Conservation (phyloP, 225 moss, liverwort and hornwort species). For the Bryoerythrophyllum caledonicum region DNA sequence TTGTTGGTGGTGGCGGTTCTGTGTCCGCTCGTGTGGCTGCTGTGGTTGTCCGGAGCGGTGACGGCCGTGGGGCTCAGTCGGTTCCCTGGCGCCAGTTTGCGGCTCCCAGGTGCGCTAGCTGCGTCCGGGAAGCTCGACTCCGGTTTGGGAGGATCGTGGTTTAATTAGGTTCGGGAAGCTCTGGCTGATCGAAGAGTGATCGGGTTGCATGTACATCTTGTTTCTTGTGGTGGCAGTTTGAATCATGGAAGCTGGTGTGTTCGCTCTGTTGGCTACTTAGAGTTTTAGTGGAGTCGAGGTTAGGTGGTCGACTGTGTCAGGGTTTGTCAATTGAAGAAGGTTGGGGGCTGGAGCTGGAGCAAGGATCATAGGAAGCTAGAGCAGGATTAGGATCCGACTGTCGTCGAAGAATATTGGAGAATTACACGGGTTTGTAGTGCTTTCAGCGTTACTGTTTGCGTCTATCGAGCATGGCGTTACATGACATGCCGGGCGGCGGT, state of each 20-base stretch:
- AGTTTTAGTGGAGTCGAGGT: background rate
- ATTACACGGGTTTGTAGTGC: background rate
- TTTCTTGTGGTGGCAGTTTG: background rate
- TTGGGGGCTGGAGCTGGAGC: background rate
- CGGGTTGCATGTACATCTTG: background rate
- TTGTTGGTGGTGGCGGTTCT: background rate
- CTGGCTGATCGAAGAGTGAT: background rate
- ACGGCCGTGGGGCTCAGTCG: background rate
- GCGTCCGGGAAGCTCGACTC: background rate
- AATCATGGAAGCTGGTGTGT: background rate
- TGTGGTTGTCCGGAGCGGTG: constrained; percentile 30
- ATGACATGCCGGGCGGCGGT: constrained; percentile 38
- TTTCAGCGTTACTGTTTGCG: too few relatives aligned
- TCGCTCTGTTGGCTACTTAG: background rate
- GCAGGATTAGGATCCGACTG: background rate
- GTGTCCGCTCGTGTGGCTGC: constrained; percentile 38
- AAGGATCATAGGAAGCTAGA: background rate
- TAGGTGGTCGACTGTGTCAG: background rate
- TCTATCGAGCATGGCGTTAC: constrained; percentile 38
- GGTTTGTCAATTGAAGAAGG: background rate
- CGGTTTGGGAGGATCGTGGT: background rate
- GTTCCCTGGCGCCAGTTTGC: background rate
- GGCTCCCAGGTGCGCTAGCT: background rate
- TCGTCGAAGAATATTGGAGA: background rate
- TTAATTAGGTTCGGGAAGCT: background rate